Base-by-base conservation (phyloP, 177 flowering plant genomes). In the Tripterygium wilfordii region DNA sequence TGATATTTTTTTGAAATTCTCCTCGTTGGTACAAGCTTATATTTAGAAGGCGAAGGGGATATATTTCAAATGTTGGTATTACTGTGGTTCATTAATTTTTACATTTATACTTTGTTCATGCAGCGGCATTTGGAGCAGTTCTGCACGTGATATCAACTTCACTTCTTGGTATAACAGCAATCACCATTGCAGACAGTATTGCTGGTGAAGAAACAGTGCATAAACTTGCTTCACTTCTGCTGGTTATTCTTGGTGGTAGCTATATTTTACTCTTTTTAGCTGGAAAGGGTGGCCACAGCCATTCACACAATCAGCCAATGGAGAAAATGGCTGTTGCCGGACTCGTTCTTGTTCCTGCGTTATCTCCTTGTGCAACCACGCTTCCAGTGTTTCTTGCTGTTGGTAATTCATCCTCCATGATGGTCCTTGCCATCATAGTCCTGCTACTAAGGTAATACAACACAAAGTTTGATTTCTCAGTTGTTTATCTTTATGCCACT, bases 301-400 rank as follows among this genome's bases (percentile, higher is more conserved):
- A 86, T 70, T 60, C 92, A 18, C 99, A 89, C 67, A 88, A 81
- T 66, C 90, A 90, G 48, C 99, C 99, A 6, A 82, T 94, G 99
- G 99, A 94, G 64, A 89, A 89, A 70, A 87, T 94, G 97, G 99
- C 99, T 49, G 95, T 94, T 48, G 97, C 96, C n/a, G 99, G 99
- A 14, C 95, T 94, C 51, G 78, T 94, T 26, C 91, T 94, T 37
- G 95, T 94, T 49, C 99, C 99, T 24, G 99, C 99, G 28, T 58
- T 94, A 56, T 94, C 99, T 51, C 99, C 99, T 29, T 94, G 99
- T 81, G 99, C 99, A 44, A 89, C 99, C 36, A 94, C 99, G 16
- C 96, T 94, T 56, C 99, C 99, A 8, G 97, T 94, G 40, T 94
- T 94, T 67, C 96, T 94, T 49, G 97, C 99, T 51, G 99, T 94